Conservation (phyloP, 345 rosid species). For the Pelargonium nanum region DNA sequence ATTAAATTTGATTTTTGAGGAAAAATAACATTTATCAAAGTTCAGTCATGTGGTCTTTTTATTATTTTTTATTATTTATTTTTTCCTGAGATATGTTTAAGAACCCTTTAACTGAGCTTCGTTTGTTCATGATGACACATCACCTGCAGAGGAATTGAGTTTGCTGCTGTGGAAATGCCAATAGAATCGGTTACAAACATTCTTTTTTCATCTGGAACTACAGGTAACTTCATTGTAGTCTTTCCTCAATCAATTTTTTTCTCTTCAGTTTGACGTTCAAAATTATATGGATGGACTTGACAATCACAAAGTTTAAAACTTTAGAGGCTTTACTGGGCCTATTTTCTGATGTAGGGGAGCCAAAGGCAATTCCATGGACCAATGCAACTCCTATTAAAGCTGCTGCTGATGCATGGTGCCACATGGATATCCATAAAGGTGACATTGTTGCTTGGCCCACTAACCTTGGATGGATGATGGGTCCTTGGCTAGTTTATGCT, state of each 20-base stretch:
- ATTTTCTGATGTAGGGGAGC: slow-evolving; percentile 61
- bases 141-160: slow-evolving; percentile 47
- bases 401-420: slow-evolving; percentile 99
- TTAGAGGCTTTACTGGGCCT: slow-evolving; percentile 6
- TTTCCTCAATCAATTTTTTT: not conserved
- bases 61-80: too few species aligned
- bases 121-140: not conserved
- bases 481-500: slow-evolving; percentile 98
- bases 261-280: not conserved
- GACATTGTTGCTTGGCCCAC: slow-evolving; percentile 94
- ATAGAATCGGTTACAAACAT: slow-evolving; percentile 74
- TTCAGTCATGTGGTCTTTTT: not conserved
- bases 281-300: not conserved
- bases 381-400: slow-evolving; percentile 60
- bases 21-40: too few species aligned
- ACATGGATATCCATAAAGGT: slow-evolving; percentile 68
- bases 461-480: slow-evolving; percentile 99
- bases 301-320: not conserved
- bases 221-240: slow-evolving; percentile 40
- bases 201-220: slow-evolving; percentile 96
- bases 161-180: slow-evolving; percentile 62
- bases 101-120: not conserved
- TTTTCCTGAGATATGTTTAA: not conserved
- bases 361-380: slow-evolving; percentile 98
- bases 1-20: not conserved